Conservation (phyloP, 73 alveolate species). For the Uronychia binucleata region DNA sequence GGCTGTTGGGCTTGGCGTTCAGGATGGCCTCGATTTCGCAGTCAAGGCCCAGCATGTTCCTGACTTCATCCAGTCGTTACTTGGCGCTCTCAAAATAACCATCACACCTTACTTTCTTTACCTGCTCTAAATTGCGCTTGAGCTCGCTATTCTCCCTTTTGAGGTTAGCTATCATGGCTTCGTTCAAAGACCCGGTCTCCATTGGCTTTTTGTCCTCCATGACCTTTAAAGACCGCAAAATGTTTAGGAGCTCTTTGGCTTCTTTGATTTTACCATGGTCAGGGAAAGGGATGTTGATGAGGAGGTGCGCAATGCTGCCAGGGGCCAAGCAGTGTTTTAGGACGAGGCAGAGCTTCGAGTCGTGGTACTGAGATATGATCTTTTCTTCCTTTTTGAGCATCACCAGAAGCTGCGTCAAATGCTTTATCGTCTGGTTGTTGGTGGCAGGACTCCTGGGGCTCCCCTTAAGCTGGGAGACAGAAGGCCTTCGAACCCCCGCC, state of each 20-base stretch:
- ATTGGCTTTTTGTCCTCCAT: neutral
- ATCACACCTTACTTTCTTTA: neutral
- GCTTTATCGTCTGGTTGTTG: neutral
- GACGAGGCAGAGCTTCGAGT: neutral
- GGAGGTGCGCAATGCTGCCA: neutral
- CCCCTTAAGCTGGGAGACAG: neutral
- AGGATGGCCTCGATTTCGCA: neutral
- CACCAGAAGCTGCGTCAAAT: neutral
- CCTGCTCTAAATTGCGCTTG: neutral
- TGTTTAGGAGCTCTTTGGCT: neutral
- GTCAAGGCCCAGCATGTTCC: neutral
- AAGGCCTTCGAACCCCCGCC: no score
- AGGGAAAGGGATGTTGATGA: neutral
- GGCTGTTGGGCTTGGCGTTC: conserved; percentile 1
- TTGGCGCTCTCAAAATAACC: neutral
- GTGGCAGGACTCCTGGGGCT: neutral
- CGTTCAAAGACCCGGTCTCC: neutral
- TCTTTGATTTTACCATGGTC: neutral
- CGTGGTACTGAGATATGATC: neutral
- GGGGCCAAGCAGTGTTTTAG: neutral
- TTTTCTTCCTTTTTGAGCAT: neutral
- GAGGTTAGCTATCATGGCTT: neutral
- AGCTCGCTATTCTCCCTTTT: neutral
- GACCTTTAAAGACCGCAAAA: neutral
- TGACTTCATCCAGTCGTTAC: neutral